Percentiles rank a stretch among this genome's conserved stretches.
Evolutionary conservation across 2,329 filamentous ascomycete species (phyloP).

Genomic region (Aspergillus sp.): DNA sequence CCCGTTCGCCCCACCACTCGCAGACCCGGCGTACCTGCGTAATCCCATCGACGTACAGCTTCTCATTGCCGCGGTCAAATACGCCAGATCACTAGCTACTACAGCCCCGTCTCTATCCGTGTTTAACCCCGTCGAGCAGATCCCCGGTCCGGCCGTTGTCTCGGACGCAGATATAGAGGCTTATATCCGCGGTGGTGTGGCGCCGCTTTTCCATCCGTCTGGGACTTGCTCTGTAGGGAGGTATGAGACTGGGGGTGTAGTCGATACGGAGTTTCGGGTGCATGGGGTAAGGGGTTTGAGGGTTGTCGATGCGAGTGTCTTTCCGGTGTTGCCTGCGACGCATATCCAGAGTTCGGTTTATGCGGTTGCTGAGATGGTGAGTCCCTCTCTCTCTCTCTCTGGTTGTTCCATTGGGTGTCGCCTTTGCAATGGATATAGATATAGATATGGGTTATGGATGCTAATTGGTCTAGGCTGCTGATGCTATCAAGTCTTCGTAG

Average conservation of each 20-base stretch:
- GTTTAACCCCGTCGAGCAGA: background rate
- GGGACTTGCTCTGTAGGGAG: background rate
- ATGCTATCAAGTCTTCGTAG: no score
- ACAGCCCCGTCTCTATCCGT: background rate
- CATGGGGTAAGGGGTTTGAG: background rate
- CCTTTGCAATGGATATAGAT: no score
- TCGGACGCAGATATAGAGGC: conserved; percentile 4
- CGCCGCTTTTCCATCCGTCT: conserved; percentile 1
- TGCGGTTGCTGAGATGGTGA: conserved; percentile 7
- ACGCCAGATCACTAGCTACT: background rate
- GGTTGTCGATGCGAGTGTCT: conserved; percentile 5
- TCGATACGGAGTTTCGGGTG: background rate
- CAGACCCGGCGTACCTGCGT: background rate
- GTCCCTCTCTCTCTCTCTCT: background rate
- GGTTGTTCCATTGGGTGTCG: no score
- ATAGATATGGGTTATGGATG: no score
- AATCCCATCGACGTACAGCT: conserved; percentile 1
- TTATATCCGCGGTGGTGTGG: background rate
- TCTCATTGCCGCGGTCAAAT: conserved; percentile 2
- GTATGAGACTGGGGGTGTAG: conserved; percentile 2
- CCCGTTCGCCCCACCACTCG: background rate
- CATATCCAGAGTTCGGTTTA: conserved; percentile 9
- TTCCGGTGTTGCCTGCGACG: conserved; percentile 4
- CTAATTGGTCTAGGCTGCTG: no score
- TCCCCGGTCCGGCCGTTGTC: background rate